Evolutionary conservation across 768 basidiomycete genomes (phyloP).

Genomic region (Fomitopsis serialis): DNA sequence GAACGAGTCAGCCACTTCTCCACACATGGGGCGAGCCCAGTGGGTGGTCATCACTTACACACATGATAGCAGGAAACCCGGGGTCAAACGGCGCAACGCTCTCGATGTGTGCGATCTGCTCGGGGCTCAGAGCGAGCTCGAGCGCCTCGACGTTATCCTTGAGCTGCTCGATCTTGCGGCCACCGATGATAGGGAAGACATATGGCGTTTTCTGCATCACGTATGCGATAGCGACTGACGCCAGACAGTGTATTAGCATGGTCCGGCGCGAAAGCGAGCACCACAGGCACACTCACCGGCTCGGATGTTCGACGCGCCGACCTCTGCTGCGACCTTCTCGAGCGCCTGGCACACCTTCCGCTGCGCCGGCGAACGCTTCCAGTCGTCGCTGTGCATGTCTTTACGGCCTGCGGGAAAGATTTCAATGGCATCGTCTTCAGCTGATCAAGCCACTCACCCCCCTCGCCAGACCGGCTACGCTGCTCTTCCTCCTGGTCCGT

Average conservation of each 20-base stretch:
- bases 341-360: slow-evolving; percentile 27
- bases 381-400: slow-evolving; percentile 26
- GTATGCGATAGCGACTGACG: slow-evolving; percentile 25
- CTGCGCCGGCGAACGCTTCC: slow-evolving; percentile 32
- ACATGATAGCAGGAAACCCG: slow-evolving; percentile 13
- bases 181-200: slow-evolving; percentile 15
- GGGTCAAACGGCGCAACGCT: slow-evolving; percentile 15
- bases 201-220: slow-evolving; percentile 23
- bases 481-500: slow-evolving; percentile 28
- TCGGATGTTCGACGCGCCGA: slow-evolving; percentile 24
- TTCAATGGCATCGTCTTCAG: slow-evolving; percentile 23
- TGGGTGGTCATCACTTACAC: background rate
- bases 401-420: slow-evolving; percentile 33
- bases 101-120: slow-evolving; percentile 20
- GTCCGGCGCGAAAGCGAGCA: background rate
- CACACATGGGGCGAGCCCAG: too few relatives aligned
- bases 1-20: too few relatives aligned
- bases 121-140: slow-evolving; percentile 11
- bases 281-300: slow-evolving; percentile 16
- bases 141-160: slow-evolving; percentile 16
- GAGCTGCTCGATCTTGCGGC: slow-evolving; percentile 15
- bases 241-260: slow-evolving; percentile 4
- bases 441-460: slow-evolving; percentile 3
- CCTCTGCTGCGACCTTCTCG: slow-evolving; percentile 34
- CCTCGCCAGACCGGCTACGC: slow-evolving; percentile 19